Evolutionary conservation across 2,329 filamentous ascomycete genomes (phyloP), one percentile per base, ranked within the genome.

Genomic region (Neonectria coccinea): DNA sequence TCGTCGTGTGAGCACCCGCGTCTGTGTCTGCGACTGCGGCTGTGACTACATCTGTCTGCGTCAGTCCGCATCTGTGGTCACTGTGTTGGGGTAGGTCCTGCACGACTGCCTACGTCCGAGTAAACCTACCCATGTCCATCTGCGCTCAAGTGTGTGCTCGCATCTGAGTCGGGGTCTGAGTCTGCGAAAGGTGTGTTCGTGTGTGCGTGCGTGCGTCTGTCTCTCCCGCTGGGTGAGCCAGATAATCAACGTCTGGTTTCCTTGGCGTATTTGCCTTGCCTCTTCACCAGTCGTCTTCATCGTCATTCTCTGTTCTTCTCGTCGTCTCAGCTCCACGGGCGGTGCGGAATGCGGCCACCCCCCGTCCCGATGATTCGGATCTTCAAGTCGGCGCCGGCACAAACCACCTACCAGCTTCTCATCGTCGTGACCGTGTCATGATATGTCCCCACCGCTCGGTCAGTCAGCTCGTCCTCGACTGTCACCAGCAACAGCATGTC

Each of bases 401-500:
- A 67, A 56, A 70, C 70, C 64, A 66, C 60, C 61, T 59, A 62
- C 65, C 69, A 64, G 54, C 66, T 63, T 57, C 66, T 60, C 57
- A 59, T 70, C 62, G 69, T 70, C 68, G 66, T 71, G 70, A 67
- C 71, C 39, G 70, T 74, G 73, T 72, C 70, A 74, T 75, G 73
- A 72, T 69, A 74, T 74, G 73, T 73, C 67, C 71, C 71, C 70
- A 73, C 70, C 59, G 61, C 73, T 71, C 73, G 71, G 70, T 72
- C 71, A 72, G 66, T 68, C 70, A 68, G 69, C 67, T 70, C 62
- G 73, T 66, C 70, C 68, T 67, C 68, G 71, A 67, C 72, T 74
- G 71, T 70, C 65, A 66, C 62, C 62, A 65, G 67, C 63, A 61
- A 69, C 74, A 77, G 74, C 71, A 82, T 82, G 77, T 83, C 80